A percentile compares a stretch with the other conserved stretches of the same genome.
These are phyloP conservation scores for Phaseolus lunatus DNA, from an alignment of 306 rosid species.

Conservation along the genomic window DNA sequence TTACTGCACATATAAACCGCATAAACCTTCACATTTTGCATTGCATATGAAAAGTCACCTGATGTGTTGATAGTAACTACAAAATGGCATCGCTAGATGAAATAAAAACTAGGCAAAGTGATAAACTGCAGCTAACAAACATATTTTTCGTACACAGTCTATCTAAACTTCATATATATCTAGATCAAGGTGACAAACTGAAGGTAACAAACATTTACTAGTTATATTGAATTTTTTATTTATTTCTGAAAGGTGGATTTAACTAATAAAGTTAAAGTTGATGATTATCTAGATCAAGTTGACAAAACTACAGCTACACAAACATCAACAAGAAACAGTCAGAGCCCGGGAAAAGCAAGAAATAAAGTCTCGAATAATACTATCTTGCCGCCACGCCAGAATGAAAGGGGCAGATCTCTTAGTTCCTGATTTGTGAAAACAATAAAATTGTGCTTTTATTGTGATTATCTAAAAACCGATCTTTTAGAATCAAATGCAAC, in stretches of 20 bases:
- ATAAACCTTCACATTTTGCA: neutral
- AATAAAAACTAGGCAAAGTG: neutral
- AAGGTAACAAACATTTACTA: too few relatives aligned
- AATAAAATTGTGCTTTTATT: neutral
- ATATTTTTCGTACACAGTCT: neutral
- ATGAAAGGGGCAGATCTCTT: too few relatives aligned
- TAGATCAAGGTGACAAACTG: too few relatives aligned
- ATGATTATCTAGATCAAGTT: neutral
- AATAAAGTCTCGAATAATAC: too few relatives aligned
- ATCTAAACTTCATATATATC: neutral
- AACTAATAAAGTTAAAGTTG: neutral
- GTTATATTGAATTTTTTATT: conserved; percentile 15
- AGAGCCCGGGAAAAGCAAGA: neutral
- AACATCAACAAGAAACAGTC: conserved; percentile 25
- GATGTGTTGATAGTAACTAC: neutral
- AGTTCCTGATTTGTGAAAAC: too few relatives aligned
- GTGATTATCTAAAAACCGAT: conserved; percentile 8
- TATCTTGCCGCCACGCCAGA: too few relatives aligned
- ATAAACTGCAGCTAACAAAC: too few relatives aligned
- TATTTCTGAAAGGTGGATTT: neutral
- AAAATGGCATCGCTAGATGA: neutral
- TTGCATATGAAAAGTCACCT: conserved; percentile 3
- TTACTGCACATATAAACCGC: neutral
- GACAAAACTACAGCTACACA: conserved; percentile 22
- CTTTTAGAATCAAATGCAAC: conserved; percentile 1